These are phyloP conservation scores for Primulina huaijiensis DNA, from an alignment of 257 asterid genomes.

Conservation along the genomic window DNA sequence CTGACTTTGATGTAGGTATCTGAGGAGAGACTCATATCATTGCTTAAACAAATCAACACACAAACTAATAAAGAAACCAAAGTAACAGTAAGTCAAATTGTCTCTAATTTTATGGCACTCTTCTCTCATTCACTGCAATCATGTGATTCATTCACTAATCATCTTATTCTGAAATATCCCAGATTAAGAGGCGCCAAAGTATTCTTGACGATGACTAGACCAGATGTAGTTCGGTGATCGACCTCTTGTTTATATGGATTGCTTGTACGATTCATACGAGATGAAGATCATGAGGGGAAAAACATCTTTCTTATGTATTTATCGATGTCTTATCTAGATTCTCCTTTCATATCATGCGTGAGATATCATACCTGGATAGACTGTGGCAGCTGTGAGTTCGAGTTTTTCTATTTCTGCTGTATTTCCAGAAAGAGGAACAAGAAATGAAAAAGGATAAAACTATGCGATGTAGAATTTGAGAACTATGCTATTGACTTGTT, in stretches of 20 bases:
- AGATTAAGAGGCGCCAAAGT: conserved; percentile 13
- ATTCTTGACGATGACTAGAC: conserved; percentile 14
- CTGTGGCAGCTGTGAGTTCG: neutral
- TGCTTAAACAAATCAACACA: conserved; percentile 95
- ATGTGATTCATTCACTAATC: neutral
- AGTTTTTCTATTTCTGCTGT: neutral
- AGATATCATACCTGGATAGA: neutral
- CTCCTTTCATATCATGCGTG: neutral
- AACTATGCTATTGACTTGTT: neutral
- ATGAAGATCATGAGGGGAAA: neutral
- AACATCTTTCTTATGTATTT: neutral
- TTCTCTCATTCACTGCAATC: neutral
- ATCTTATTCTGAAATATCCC: neutral
- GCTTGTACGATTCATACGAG: neutral
- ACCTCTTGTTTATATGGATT: neutral
- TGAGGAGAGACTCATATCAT: conserved; percentile 80
- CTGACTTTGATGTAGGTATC: conserved; percentile 54
- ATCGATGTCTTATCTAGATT: neutral
- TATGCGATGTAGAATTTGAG: neutral
- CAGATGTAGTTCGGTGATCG: neutral
- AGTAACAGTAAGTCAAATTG: neutral
- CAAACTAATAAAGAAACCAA: conserved; percentile 83
- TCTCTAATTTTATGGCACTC: neutral
- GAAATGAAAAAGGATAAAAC: neutral
- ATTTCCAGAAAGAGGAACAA: neutral